A percentile compares a stretch with the other conserved stretches of the same genome.
phyloP scores from a whole-genome alignment of 2,329 filamentous ascomycete species.

The Colletotrichum liriopes region DNA sequence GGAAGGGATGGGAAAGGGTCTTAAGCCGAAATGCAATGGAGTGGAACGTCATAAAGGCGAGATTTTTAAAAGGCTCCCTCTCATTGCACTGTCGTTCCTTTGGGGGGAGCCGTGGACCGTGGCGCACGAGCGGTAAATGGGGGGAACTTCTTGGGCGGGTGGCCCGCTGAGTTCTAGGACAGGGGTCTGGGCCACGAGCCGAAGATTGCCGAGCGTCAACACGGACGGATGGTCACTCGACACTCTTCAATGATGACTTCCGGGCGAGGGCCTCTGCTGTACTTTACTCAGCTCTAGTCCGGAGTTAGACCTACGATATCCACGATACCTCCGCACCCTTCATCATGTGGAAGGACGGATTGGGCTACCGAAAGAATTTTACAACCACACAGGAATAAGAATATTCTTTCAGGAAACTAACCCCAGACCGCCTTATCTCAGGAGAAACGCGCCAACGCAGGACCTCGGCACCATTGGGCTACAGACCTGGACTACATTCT shows the following conservation, averaged over 20 bases:
- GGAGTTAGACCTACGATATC: constrained; percentile 11
- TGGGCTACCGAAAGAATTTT: neutral
- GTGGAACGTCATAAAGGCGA: constrained; percentile 42
- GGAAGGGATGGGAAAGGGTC: constrained; percentile 37
- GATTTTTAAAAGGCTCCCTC: constrained; percentile 42
- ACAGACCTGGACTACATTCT: constrained; percentile 5
- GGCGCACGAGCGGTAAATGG: constrained; percentile 32
- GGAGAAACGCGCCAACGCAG: constrained; percentile 30
- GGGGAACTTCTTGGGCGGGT: constrained; percentile 1
- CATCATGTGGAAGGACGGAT: neutral
- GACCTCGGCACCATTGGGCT: constrained; percentile 30
- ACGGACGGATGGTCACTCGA: constrained; percentile 30
- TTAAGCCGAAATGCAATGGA: constrained; percentile 39
- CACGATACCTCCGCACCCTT: constrained; percentile 12
- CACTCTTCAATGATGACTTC: neutral
- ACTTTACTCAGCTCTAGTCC: neutral
- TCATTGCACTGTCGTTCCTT: constrained; percentile 34
- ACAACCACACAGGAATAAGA: constrained; percentile 6
- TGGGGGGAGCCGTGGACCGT: constrained; percentile 21
- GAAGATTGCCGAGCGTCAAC: constrained; percentile 42
- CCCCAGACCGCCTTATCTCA: constrained; percentile 14
- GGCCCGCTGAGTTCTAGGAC: constrained; percentile 27
- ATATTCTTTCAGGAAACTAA: neutral
- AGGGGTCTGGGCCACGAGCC: constrained; percentile 42
- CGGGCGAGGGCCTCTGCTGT: neutral